Conservation (phyloP, 495 filamentous ascomycete species). For the Diplogelasinospora grovesii region DNA sequence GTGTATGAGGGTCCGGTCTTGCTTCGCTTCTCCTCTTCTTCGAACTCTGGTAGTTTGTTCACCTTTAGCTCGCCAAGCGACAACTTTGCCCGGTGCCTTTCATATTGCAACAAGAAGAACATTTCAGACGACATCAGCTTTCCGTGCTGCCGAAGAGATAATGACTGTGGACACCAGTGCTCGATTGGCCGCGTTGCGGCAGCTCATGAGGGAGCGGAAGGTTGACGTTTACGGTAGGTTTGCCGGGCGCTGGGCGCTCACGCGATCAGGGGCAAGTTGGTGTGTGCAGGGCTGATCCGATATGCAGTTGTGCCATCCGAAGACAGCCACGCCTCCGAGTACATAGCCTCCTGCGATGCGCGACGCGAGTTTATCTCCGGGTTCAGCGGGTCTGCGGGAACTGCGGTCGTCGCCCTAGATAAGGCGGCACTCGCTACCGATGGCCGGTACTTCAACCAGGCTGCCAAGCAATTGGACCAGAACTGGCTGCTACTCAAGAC, state of each 20-base stretch:
- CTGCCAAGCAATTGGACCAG: conserved; percentile 78
- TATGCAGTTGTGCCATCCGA: conserved; percentile 85
- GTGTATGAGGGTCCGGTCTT: conserved; percentile 19
- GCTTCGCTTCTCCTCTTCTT: conserved; percentile 10
- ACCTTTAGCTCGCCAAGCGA: conserved; percentile 3
- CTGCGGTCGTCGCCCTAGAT: conserved; percentile 76
- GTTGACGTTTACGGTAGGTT: conserved; percentile 89
- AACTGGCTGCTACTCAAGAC: conserved; percentile 94
- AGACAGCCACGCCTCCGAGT: conserved; percentile 96
- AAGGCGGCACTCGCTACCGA: conserved; percentile 92
- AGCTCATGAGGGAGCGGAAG: conserved; percentile 81
- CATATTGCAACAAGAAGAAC: conserved; percentile 4
- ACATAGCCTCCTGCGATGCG: conserved; percentile 89
- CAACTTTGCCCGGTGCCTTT: conserved; percentile 9
- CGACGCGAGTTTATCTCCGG: conserved; percentile 89
- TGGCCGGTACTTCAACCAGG: conserved; percentile 98
- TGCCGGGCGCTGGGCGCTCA: background rate
- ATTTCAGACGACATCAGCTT: background rate
- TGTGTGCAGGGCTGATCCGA: background rate
- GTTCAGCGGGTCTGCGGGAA: conserved; percentile 93
- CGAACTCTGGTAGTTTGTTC: conserved; percentile 9
- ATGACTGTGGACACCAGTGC: conserved; percentile 74
- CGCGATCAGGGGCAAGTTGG: background rate
- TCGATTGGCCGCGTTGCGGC: conserved; percentile 68
- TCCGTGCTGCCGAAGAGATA: conserved; percentile 54